These are phyloP conservation scores for Ascochyta rabiei DNA, from an alignment of 2,329 filamentous ascomycete species.

Conservation along the genomic window DNA sequence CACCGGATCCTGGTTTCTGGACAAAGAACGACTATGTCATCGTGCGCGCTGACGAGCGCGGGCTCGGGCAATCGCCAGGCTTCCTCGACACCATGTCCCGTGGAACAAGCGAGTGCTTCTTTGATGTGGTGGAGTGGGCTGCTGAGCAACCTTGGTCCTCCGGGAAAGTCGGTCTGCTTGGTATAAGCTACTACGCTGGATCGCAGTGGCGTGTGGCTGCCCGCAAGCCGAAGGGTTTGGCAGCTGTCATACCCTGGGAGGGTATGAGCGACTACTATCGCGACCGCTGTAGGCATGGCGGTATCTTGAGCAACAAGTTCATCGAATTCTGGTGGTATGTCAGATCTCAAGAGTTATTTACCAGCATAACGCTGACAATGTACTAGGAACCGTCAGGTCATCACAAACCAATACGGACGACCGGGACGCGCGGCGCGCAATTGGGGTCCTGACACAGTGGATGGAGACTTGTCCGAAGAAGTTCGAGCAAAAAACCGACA, in stretches of 20 bases:
- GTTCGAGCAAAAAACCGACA: slow-evolving; percentile 57
- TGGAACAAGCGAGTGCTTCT: slow-evolving; percentile 59
- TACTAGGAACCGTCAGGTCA: slow-evolving; percentile 68
- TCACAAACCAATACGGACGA: slow-evolving; percentile 71
- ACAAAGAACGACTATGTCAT: slow-evolving; percentile 45
- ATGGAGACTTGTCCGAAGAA: slow-evolving; percentile 63
- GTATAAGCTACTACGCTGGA: slow-evolving; percentile 60
- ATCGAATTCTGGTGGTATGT: slow-evolving; percentile 63
- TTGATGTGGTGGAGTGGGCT: slow-evolving; percentile 60
- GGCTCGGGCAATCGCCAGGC: slow-evolving; percentile 59
- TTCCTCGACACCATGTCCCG: slow-evolving; percentile 60
- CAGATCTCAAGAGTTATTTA: background rate
- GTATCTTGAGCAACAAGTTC: slow-evolving; percentile 46
- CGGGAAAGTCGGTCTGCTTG: slow-evolving; percentile 58
- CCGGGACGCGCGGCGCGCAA: slow-evolving; percentile 57
- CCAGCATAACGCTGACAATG: background rate
- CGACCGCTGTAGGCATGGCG: slow-evolving; percentile 50
- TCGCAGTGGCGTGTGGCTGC: slow-evolving; percentile 63
- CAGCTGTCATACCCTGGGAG: slow-evolving; percentile 62
- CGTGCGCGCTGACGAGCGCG: slow-evolving; percentile 58
- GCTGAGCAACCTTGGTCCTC: slow-evolving; percentile 57
- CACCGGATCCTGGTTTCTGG: slow-evolving; percentile 51
- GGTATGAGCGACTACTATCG: slow-evolving; percentile 63
- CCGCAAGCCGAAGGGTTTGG: slow-evolving; percentile 57
- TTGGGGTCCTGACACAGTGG: slow-evolving; percentile 63